phyloP scores from a whole-genome alignment of 108 stramenopile genomes.

The Nannochloropsis salina region DNA sequence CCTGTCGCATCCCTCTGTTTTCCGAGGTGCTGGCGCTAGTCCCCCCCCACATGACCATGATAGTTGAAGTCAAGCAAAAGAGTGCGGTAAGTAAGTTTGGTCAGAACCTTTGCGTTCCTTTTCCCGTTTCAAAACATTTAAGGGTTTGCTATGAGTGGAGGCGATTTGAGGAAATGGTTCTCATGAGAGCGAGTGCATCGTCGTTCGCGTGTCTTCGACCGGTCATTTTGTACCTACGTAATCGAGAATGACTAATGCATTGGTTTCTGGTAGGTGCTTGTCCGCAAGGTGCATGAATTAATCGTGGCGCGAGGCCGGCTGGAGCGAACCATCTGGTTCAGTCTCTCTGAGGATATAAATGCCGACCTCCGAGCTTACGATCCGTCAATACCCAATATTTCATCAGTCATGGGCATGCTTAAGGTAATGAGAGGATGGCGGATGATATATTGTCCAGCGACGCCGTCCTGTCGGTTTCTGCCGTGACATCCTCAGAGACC shows the following conservation, averaged over 20 bases:
- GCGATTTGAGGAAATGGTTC: no score
- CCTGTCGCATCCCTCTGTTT: slow-evolving; percentile 25
- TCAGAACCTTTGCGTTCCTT: no score
- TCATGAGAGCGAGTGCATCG: no score
- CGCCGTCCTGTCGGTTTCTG: no score
- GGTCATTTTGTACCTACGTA: no score
- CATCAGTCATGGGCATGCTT: slow-evolving; percentile 21
- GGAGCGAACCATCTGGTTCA: slow-evolving; percentile 39
- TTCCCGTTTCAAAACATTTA: no score
- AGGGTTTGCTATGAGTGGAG: no score
- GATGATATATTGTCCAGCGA: no score
- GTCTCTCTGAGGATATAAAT: slow-evolving; percentile 34
- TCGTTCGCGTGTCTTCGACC: no score
- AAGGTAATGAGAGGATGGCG: not conserved
- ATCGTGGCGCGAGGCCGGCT: slow-evolving; percentile 24
- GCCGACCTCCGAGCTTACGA: slow-evolving; percentile 31
- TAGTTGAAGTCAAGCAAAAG: slow-evolving; percentile 43
- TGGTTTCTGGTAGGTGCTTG: not conserved
- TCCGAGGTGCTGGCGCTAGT: slow-evolving; percentile 15
- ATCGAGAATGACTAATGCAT: no score
- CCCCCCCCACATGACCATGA: slow-evolving; percentile 27
- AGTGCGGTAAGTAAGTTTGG: not conserved
- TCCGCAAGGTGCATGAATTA: slow-evolving; percentile 22
- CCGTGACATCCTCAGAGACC: no score
- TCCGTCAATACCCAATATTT: slow-evolving; percentile 25